Evolutionary conservation across 129 eudicot species (phyloP), one percentile per base, ranked within the genome.

Genomic region (Logfia minima): DNA sequence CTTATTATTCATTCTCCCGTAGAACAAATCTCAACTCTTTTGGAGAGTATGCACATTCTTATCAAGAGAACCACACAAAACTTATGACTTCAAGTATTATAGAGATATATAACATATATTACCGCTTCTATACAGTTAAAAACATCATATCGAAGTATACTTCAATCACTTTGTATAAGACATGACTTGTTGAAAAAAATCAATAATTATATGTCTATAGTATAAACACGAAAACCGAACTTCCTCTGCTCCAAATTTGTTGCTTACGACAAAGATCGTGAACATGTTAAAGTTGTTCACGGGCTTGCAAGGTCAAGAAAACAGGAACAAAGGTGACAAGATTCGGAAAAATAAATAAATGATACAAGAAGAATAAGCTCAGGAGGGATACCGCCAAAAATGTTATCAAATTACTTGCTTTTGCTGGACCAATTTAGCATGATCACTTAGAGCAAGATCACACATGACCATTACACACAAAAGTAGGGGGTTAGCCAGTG

Each of bases 251-350:
- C 43, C 56, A 62, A 22, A 63, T 14, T 3, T 48, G 60, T 63
- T 34, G 43, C 24, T 41, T 21, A 6, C 13, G 61, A 68, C 59
- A 52, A 63, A 34, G 13, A 34, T 34, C 59, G 6, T 41, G 28
- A 52, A 28, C 14, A 13, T 11, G 2, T 3, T 13, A 45, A 3
- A 11, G 4, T 4, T 58, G 28, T 58, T 58, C 3, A 64, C 75
- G 85, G 92, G 83, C 93, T 88, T 86, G 93, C 93, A 88, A 88
- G 93, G 93, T 86, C 93, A 88, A 88, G 93, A 88, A 88, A 88
- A 81, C 62, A 45, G 65, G 9, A 28, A 19, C 53, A 14, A 9
- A 35, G 5, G 19, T 16, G n/a, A 17, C 5, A 72, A 53, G 31
- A 84, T 81, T 48, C 14, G 52, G 39, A 39, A 41, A 48, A 65